Evolutionary conservation across 108 stramenopile species (phyloP).

Genomic region (Mediolabrus comicus): DNA sequence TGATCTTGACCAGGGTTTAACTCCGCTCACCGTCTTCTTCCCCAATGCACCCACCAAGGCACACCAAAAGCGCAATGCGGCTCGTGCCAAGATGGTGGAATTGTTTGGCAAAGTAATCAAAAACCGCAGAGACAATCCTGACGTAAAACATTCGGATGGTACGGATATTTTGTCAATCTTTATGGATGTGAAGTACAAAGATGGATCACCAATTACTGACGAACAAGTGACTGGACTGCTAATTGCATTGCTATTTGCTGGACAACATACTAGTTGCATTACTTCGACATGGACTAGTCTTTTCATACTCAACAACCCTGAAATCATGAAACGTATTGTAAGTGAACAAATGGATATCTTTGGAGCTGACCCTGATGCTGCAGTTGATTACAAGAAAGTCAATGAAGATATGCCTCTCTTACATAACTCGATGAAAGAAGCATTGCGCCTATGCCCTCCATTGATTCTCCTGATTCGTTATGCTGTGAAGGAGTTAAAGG

Average conservation of each 20-base stretch:
- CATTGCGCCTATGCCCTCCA: slow-evolving; percentile 95
- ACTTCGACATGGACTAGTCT: slow-evolving; percentile 96
- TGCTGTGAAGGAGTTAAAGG: slow-evolving; percentile 82
- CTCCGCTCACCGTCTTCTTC: slow-evolving; percentile 97
- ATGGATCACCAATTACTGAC: slow-evolving; percentile 86
- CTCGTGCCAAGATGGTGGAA: slow-evolving; percentile 90
- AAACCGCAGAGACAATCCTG: slow-evolving; percentile 79
- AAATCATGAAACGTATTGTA: slow-evolving; percentile 75
- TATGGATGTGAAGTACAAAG: slow-evolving; percentile 98
- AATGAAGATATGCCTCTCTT: slow-evolving; percentile 86
- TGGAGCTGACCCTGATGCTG: slow-evolving; percentile 21
- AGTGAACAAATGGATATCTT: slow-evolving; percentile 75
- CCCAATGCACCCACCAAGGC: slow-evolving; percentile 91
- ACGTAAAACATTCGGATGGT: slow-evolving; percentile 64
- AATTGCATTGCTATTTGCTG: slow-evolving; percentile 98
- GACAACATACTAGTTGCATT: slow-evolving; percentile 98
- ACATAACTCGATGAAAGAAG: slow-evolving; percentile 95
- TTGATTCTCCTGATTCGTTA: slow-evolving; percentile 97
- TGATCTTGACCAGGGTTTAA: slow-evolving; percentile 97
- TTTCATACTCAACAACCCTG: slow-evolving; percentile 82
- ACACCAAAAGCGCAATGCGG: slow-evolving; percentile 81
- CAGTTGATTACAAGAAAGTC: slow-evolving; percentile 72
- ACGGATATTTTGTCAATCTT: slow-evolving; percentile 96
- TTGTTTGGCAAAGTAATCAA: slow-evolving; percentile 93
- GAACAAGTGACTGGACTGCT: slow-evolving; percentile 96